These are phyloP conservation scores for Plasmodium blacklocki DNA, from an alignment of 169 alveolate genomes.

Conservation along the genomic window DNA sequence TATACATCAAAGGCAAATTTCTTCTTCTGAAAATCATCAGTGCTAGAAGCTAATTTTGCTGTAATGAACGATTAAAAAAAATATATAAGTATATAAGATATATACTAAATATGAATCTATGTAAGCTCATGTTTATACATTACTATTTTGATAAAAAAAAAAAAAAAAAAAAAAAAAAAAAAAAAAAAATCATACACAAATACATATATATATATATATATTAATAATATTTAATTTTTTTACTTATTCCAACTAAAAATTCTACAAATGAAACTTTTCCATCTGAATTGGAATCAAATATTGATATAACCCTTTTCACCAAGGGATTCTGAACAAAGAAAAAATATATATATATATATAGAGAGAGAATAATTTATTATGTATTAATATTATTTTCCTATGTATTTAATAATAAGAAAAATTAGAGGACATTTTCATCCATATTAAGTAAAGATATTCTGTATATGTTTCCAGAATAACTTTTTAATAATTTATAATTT, in stretches of 20 bases:
- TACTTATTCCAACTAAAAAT: conserved; percentile 95
- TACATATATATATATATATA: not conserved
- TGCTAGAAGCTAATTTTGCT: conserved; percentile 91
- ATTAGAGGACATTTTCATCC: too few species aligned
- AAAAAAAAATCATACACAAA: not conserved
- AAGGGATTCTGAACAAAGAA: conserved; percentile 92
- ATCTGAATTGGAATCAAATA: conserved; percentile 96
- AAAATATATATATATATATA: conserved; percentile 9
- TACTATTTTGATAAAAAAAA: not conserved
- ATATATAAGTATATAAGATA: not conserved
- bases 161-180: not conserved
- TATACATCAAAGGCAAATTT: conserved; percentile 96
- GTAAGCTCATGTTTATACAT: too few species aligned
- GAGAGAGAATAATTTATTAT: not conserved
- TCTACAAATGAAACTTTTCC: conserved; percentile 97
- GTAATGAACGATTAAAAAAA: conserved; percentile 15
- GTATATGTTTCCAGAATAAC: not conserved
- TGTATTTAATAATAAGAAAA: not conserved
- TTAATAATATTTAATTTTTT: not conserved
- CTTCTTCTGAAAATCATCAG: conserved; percentile 94
- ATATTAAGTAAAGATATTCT: not conserved
- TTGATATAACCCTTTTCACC: conserved; percentile 95
- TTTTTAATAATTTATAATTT: too few species aligned
- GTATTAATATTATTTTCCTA: not conserved
- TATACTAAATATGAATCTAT: too few species aligned